Evolutionary conservation across 129 eudicot species (phyloP).

Genomic region (Logfia minima): DNA sequence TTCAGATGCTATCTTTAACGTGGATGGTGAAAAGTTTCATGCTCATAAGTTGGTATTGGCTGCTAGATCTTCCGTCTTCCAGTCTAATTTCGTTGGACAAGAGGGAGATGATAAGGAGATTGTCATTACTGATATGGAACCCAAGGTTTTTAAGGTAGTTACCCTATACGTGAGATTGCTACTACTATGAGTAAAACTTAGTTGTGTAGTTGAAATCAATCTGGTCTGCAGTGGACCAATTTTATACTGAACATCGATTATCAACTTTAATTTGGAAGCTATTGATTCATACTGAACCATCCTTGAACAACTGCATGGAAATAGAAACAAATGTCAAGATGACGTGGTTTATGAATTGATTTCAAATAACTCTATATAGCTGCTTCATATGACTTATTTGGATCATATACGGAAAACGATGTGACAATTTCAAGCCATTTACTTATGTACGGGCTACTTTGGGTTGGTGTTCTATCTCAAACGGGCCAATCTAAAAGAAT

Average conservation of each 20-base stretch:
- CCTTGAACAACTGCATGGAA: not conserved
- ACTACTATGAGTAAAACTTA: not conserved
- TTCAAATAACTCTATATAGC: not conserved
- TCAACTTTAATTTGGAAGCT: not conserved
- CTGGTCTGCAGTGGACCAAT: not conserved
- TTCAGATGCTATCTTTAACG: conserved; percentile 68
- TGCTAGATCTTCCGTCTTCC: conserved; percentile 75
- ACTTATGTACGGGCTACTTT: not conserved
- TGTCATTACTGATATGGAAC: conserved; percentile 60
- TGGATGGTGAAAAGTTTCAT: conserved; percentile 68
- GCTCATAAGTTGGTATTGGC: conserved; percentile 90
- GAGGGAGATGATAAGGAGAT: conserved; percentile 58
- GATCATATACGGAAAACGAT: not conserved
- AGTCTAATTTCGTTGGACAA: conserved; percentile 40
- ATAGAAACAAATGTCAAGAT: not conserved
- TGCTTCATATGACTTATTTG: not conserved
- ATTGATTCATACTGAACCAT: not conserved
- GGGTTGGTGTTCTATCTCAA: not conserved
- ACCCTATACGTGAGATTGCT: not conserved
- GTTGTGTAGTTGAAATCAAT: not conserved
- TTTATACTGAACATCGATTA: not conserved
- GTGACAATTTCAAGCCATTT: too few species aligned
- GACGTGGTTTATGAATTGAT: not conserved
- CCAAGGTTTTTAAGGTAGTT: conserved; percentile 71
- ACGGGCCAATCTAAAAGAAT: not conserved